Base-by-base conservation (phyloP, 768 basidiomycete species). In the Russula emetica region DNA sequence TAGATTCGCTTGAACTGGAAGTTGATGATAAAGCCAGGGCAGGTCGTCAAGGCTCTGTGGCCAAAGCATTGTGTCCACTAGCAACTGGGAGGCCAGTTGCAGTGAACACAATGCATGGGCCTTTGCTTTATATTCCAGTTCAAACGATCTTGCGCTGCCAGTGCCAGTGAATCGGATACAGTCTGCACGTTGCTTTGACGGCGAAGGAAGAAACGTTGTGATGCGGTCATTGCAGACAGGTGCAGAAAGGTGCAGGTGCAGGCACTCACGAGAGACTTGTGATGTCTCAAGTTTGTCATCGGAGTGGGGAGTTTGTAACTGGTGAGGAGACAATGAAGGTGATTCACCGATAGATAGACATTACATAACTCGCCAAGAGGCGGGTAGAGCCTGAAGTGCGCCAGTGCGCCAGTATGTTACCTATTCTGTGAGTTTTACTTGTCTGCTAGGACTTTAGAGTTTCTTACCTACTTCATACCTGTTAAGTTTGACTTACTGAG, bases 261-360 rank as follows among this genome's bases (percentile, higher is more conserved):
- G 13, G 2, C 3, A 13, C 34, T 2, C 13, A 10, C 11, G 10
- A 36, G 36, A 36, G 59, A 26, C 38, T 49, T 28, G 26, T 30
- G 45, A 26, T 60, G 63, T 60, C 59, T 60, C 20, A 60, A 36
- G 55, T 60, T 60, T 26, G 50, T 49, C 30, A 55, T 60, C 30
- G 57, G 49, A 52, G 62, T 45, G 34, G 34, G 38, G 56, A 44
- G 55, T 47, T 22, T 22, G 34, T 36, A 14, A 4, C 4, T n/a
- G n/a, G n/a, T n/a, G n/a, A n/a, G n/a, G n/a, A n/a, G n/a, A n/a
- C n/a, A n/a, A n/a, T n/a, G n/a, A 49, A 22, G 24, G 24, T 24
- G 13, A 18, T 49, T 44, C 34, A 40, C 38, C 38, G 38, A 40
- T 40, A 44, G 20, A n/a, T 44, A 20, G 8, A 42, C 20, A 42